phyloP scores from a whole-genome alignment of 2,329 filamentous ascomycete species.

The Pleomassaria siparia region DNA sequence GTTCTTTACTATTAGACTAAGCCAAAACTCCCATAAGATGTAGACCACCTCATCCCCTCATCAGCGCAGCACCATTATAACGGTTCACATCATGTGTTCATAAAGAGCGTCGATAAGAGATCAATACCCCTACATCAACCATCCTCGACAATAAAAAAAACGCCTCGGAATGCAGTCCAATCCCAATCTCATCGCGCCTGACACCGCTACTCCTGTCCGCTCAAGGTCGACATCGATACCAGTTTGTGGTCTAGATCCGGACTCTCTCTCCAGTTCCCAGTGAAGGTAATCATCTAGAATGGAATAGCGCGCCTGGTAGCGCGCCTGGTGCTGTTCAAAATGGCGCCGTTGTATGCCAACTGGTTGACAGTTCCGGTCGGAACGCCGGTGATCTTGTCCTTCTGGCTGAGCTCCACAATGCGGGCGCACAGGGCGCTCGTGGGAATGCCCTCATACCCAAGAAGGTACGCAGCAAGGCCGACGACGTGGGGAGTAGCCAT shows the following conservation, averaged over 20 bases:
- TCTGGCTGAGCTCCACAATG: constrained; percentile 48
- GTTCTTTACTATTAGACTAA: too few relatives aligned
- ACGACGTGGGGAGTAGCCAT: constrained; percentile 72
- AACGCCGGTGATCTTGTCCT: constrained; percentile 42
- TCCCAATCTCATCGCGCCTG: not conserved
- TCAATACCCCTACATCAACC: not conserved
- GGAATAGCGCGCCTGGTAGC: not conserved
- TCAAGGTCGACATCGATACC: not conserved
- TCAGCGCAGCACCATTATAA: not conserved
- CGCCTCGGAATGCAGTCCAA: constrained; percentile 1
- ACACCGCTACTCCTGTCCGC: not conserved
- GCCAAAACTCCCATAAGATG: not conserved
- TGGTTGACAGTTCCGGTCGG: constrained; percentile 50
- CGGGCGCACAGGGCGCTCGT: constrained; percentile 48
- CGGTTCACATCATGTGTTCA: not conserved
- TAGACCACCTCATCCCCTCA: not conserved
- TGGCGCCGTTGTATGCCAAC: constrained; percentile 55
- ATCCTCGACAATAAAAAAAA: not conserved
- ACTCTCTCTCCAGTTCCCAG: not conserved
- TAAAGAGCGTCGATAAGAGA: not conserved
- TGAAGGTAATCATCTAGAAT: not conserved
- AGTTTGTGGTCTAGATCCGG: not conserved
- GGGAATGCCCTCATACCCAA: constrained; percentile 49
- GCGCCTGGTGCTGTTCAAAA: not conserved
- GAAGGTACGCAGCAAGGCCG: constrained; percentile 69